phyloP scores from a whole-genome alignment of 2,329 filamentous ascomycete species.

The Fusarium verticillioides region DNA sequence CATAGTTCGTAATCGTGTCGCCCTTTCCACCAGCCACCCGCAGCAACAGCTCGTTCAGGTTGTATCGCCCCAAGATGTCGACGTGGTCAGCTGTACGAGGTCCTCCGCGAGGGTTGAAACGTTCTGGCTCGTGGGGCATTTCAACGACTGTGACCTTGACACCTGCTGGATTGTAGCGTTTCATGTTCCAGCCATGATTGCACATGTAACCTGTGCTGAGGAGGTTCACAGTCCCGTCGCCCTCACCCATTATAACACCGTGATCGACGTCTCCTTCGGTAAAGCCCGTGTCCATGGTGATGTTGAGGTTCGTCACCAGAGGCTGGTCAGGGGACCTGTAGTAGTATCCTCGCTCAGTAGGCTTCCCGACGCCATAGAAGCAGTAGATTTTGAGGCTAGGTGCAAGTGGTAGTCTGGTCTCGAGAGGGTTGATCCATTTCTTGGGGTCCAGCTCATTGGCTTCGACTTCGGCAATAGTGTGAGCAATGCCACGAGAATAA shows the following conservation, averaged over 20 bases:
- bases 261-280: conserved; percentile 76
- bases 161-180: conserved; percentile 90
- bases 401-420: conserved; percentile 85
- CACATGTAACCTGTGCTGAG: conserved; percentile 97
- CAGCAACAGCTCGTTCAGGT: conserved; percentile 89
- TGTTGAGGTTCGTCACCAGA: conserved; percentile 73
- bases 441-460: conserved; percentile 78
- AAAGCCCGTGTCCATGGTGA: conserved; percentile 76
- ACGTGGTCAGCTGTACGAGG: conserved; percentile 88
- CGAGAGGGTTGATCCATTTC: conserved; percentile 96
- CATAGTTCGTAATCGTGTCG: conserved; percentile 78
- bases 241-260: conserved; percentile 94
- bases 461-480: conserved; percentile 82
- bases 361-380: conserved; percentile 95
- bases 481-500: conserved; percentile 91
- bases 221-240: conserved; percentile 95
- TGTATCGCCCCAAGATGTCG: conserved; percentile 90
- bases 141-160: conserved; percentile 86
- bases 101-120: conserved; percentile 84
- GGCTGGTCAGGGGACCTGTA: conserved; percentile 79
- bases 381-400: conserved; percentile 95
- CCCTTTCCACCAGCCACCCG: conserved; percentile 88
- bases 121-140: conserved; percentile 96
- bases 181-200: conserved; percentile 91
- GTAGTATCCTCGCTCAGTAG: conserved; percentile 91